Conservation (phyloP, 1,139 yeast species). For the Yamadazyma siamensis region DNA sequence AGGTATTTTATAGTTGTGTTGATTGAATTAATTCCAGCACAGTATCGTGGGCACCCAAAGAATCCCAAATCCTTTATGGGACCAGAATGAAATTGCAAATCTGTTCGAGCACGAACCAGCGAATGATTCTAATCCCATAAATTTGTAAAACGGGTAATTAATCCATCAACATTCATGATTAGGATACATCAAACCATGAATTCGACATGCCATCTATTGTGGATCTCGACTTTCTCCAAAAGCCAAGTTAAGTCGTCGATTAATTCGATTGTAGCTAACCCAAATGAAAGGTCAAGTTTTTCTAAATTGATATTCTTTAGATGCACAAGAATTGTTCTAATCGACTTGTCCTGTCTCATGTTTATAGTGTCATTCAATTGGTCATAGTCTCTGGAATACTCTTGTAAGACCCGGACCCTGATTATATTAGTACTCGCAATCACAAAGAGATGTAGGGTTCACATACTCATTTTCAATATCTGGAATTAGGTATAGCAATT, state of each 20-base stretch:
- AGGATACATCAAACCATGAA: conserved; percentile 1
- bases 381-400: conserved; percentile 1
- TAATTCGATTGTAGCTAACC: not conserved
- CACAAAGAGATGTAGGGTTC: not conserved
- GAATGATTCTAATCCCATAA: not conserved
- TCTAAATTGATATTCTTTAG: conserved; percentile 8
- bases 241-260: not conserved
- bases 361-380: not conserved
- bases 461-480: not conserved
- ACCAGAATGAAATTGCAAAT: too few species aligned
- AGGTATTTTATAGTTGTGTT: too few species aligned
- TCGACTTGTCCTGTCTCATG: conserved; percentile 4
- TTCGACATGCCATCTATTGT: conserved; percentile 1
- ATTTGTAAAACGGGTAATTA: too few species aligned
- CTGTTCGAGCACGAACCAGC: conserved; percentile 1
- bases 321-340: conserved; percentile 7
- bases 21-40: too few species aligned
- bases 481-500: not conserved
- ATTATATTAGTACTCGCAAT: not conserved
- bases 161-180: too few species aligned
- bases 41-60: too few species aligned
- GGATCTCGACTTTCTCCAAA: not conserved
- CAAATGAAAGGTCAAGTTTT: conserved; percentile 1
- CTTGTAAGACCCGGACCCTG: conserved; percentile 2
- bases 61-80: too few species aligned